phyloP scores from a whole-genome alignment of 1,139 yeast species.

The Geotrichum aggregatum region DNA sequence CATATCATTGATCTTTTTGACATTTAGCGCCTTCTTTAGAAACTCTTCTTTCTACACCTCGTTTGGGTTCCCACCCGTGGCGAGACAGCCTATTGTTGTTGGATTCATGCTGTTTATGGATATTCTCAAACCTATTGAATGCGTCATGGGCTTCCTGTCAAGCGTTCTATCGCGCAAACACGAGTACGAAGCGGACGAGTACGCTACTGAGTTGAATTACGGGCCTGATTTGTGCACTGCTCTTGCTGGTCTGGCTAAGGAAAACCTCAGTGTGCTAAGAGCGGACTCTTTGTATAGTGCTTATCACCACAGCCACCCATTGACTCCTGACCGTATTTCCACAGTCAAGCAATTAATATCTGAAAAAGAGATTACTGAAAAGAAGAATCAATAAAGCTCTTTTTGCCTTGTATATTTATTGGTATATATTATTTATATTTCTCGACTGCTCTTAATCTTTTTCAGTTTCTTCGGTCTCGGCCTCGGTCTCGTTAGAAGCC shows the following conservation, averaged over 20 bases:
- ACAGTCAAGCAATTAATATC: conserved; percentile 47
- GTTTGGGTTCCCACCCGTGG: conserved; percentile 58
- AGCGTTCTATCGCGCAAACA: conserved; percentile 74
- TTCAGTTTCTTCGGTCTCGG: too few species aligned
- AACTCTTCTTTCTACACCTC: conserved; percentile 72
- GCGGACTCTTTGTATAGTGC: conserved; percentile 89
- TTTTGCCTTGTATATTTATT: background rate
- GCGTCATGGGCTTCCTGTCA: conserved; percentile 59
- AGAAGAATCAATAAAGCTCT: conserved; percentile 23
- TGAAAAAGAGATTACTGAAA: conserved; percentile 18
- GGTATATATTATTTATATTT: background rate
- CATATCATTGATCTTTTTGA: conserved; percentile 58
- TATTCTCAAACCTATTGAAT: conserved; percentile 70
- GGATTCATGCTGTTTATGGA: conserved; percentile 68
- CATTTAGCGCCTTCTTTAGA: conserved; percentile 74
- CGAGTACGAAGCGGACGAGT: conserved; percentile 90
- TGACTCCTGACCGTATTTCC: conserved; percentile 75
- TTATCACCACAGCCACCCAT: conserved; percentile 87
- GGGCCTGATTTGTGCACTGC: conserved; percentile 65
- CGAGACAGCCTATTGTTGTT: conserved; percentile 62
- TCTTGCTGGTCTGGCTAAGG: conserved; percentile 68
- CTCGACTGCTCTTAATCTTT: too few species aligned
- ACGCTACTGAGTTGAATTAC: conserved; percentile 71
- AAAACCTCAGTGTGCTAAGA: conserved; percentile 76
- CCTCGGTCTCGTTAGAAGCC: too few species aligned